Evolutionary conservation across 2,329 filamentous ascomycete genomes (phyloP), one percentile per base, ranked within the genome.

Genomic region (Gliomastix tumulicola): DNA sequence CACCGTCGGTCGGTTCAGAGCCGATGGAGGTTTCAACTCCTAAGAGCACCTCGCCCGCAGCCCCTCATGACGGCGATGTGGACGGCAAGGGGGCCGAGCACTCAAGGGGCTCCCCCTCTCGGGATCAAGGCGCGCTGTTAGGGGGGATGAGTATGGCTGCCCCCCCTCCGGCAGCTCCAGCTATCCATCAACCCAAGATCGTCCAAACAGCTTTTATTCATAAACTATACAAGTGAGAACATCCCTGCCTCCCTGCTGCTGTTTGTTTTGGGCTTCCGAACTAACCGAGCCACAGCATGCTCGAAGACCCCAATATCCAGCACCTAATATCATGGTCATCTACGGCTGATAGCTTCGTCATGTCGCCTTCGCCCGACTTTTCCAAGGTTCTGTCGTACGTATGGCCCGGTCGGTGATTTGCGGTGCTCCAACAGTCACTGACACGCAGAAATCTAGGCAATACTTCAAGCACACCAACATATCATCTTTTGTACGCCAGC

Each of bases 381-480:
- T 95, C 90, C 45, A 97, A 96, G 73, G 92, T 97, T 36, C 71
- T 98, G 55, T 88, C 92, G 90, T 96, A 76, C 61, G 84, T 80
- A 42, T 42, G 45, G 39, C 49, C 35, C 32, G 43, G 41, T 35
- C 32, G n/a, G n/a, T n/a, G n/a, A n/a, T 44, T 49, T 45, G 42
- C 25, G 17, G n/a, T 25, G 21, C 20, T 15, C 21, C 20, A 22
- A 21, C 4, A 30, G 25, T 42, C 28, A 35, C 34, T n/a, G n/a
- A n/a, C n/a, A n/a, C n/a, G n/a, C n/a, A n/a, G 7, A 15, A 20
- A 10, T 11, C n/a, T 51, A 95, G 90, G 37, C 88, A 94, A 77
- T 98, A 98, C 58, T 98, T 98, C 61, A 98, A 98, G 55, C 92
- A 98, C 59, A 98, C 90, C 49, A 98, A 98, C 55, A 95, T 97